These are phyloP conservation scores for Globisporangium nodosum DNA, from an alignment of 352 stramenopile species.

Conservation along the genomic window DNA sequence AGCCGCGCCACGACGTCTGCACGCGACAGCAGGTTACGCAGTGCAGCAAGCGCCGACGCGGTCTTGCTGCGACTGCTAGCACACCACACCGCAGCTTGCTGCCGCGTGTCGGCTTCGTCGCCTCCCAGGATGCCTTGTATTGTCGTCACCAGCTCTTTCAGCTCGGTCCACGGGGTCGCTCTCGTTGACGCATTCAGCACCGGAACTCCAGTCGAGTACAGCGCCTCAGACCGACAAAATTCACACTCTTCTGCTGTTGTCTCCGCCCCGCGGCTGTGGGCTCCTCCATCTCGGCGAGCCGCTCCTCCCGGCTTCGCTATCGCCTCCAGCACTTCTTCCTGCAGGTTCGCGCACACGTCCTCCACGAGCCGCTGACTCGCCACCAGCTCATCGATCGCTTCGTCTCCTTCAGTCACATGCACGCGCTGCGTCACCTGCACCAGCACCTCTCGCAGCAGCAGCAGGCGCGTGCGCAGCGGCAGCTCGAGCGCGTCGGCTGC, in stretches of 20 bases:
- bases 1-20: conserved; percentile 6
- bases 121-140: background rate
- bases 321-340: conserved; percentile 31
- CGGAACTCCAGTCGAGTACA: background rate
- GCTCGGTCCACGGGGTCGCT: conserved; percentile 3
- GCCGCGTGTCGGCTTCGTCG: background rate
- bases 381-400: background rate
- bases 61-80: background rate
- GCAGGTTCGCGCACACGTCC: conserved; percentile 31
- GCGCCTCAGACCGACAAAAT: conserved; percentile 7
- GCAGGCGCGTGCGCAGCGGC: conserved; percentile 18
- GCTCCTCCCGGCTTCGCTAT: conserved; percentile 14
- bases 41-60: conserved; percentile 1
- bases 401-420: background rate
- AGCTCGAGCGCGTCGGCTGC: conserved; percentile 3
- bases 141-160: conserved; percentile 1
- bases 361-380: conserved; percentile 20
- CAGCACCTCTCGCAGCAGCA: conserved; percentile 13
- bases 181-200: background rate
- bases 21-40: conserved; percentile 10
- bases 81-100: background rate
- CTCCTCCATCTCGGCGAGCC: too few species aligned
- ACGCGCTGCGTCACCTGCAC: background rate
- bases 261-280: background rate
- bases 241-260: background rate